Conservation (phyloP, 139 green algal genomes). For the Closterium sp. region DNA sequence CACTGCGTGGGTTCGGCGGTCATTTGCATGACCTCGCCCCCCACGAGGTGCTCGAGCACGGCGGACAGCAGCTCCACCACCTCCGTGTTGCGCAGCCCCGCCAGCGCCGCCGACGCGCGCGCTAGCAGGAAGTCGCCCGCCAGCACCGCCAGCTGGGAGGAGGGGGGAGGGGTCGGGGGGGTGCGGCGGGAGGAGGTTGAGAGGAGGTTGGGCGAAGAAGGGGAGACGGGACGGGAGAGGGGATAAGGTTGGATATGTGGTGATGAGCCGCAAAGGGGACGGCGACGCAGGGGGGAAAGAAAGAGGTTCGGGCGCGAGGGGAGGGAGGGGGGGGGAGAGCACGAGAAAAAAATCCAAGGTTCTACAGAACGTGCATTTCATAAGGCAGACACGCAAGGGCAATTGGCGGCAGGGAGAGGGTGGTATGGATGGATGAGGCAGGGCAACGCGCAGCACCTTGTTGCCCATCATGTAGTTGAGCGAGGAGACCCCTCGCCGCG, state of each 20-base stretch:
- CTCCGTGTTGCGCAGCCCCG: conserved; percentile 78
- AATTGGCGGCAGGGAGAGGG: background rate
- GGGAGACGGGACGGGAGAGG: no score
- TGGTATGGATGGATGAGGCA: background rate
- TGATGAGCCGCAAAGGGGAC: background rate
- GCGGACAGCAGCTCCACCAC: conserved; percentile 82
- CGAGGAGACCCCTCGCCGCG: conserved; percentile 73
- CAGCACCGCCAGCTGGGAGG: conserved; percentile 80
- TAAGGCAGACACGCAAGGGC: no score
- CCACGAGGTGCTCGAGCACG: conserved; percentile 94
- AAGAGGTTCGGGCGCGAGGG: background rate
- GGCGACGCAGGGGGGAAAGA: background rate
- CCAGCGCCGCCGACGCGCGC: conserved; percentile 85
- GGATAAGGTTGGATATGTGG: background rate
- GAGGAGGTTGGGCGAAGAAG: background rate
- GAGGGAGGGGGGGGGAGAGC: background rate
- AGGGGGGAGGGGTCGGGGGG: conserved; percentile 15
- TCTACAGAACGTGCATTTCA: no score
- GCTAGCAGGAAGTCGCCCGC: conserved; percentile 97
- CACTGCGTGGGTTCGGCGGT: conserved; percentile 69
- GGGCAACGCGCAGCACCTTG: conserved; percentile 54
- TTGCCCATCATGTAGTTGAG: conserved; percentile 86
- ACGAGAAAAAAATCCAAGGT: no score
- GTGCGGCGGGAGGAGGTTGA: no score
- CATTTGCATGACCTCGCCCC: conserved; percentile 97